Evolutionary conservation across 2,329 filamentous ascomycete genomes (phyloP), one percentile per base, ranked within the genome.

Genomic region (Stemphylium lycopersici): DNA sequence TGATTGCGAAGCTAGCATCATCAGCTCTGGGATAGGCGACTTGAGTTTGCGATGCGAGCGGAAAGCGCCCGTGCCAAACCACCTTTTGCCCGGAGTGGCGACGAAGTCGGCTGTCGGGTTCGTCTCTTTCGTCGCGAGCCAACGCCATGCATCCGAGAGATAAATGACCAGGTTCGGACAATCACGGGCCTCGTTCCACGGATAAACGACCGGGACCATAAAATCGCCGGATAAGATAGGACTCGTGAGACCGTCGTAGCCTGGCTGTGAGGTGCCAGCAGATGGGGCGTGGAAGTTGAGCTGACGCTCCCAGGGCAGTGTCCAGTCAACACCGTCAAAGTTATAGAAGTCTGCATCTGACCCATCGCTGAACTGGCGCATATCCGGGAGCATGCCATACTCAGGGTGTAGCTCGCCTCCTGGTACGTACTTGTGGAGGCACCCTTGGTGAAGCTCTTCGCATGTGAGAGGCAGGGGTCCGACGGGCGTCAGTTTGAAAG

Each of bases 401-500:
- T 67, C 65, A 0, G 61, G 65, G 13, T 67, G 61, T 0, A 52
- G 7, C 2, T 55, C 48, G 1, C 65, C 63, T 12, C 61, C 55
- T 0, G 65, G 65, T 1, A 59, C 58, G 22, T 63, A 65, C 6
- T 56, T 44, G 3, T 64, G 47, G 0, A 67, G 20, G 0, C 65
- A 63, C 0, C 44, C 50, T 22, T 67, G 65, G 0, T 61, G 59
- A 0, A 65, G 32, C 22, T 67, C 65, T n/a, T 67, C 65, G 8
- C 55, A 56, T 0, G 61, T 65, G 2, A 66, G 32, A 0, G 63
- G 63, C 2, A 67, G 29, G 0, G 63, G 55, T 1, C 65, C 65
- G 1, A 65, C 42, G 0, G 63, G 65, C 1, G 63, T 67, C 0
- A 67, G 42, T 29, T 67, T 66, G 47, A 67, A 67, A 0, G 52